Percentiles rank a stretch among this genome's conserved stretches.
Conservation (phyloP, 129 eudicot species). For the Ambrosia trifida region DNA sequence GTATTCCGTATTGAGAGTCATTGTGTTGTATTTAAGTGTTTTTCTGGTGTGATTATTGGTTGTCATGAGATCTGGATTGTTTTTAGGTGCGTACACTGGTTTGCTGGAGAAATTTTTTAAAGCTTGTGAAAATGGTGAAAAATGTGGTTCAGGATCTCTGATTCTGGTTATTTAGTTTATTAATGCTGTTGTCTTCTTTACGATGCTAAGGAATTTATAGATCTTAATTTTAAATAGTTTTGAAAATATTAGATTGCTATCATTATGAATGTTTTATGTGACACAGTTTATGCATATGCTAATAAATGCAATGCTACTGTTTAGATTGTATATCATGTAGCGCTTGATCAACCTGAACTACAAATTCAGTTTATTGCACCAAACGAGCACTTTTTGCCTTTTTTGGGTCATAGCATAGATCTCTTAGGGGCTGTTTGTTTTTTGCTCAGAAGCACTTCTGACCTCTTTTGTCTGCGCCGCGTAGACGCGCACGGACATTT, state of each 20-base stretch:
- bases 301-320: not conserved
- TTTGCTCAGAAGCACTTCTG: no score
- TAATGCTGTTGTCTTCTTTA: constrained; percentile 5
- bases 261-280: constrained; percentile 1
- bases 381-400: constrained; percentile 7
- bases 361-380: constrained; percentile 12
- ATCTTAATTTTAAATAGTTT: not conserved
- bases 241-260: not conserved
- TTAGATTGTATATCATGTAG: constrained; percentile 18
- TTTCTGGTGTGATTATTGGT: not conserved
- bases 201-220: not conserved
- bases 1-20: not conserved
- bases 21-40: not conserved
- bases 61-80: constrained; percentile 22
- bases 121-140: constrained; percentile 8
- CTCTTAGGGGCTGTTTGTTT: no score
- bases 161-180: not conserved
- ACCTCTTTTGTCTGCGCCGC: no score
- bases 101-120: not conserved
- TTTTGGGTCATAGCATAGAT: constrained; percentile 4
- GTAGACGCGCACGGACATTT: no score
- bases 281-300: constrained; percentile 6
- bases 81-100: constrained; percentile 3
- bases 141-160: not conserved
- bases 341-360: constrained; percentile 19